Evolutionary conservation across 2,329 filamentous ascomycete genomes (phyloP), one percentile per base, ranked within the genome.

Genomic region (Cordyceps militaris): DNA sequence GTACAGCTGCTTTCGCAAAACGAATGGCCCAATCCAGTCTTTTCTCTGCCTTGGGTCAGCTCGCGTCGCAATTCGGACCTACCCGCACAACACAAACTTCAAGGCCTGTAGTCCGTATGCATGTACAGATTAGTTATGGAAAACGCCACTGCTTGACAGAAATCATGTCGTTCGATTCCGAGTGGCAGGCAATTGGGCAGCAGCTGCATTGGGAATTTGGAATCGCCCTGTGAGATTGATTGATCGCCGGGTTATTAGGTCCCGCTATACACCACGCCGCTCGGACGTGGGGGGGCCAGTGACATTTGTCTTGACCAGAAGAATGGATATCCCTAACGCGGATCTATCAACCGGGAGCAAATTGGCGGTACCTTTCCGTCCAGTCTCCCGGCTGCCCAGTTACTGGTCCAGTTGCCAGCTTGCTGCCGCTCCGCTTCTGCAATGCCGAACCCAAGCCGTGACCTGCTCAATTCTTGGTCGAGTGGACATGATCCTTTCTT

Each of bases 151-250:
- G 6, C n/a, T 21, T 5, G 38, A 36, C n/a, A n/a, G n/a, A n/a
- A n/a, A n/a, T n/a, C n/a, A n/a, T n/a, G n/a, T n/a, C n/a, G n/a
- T n/a, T n/a, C n/a, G n/a, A n/a, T n/a, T 28, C 16, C 11, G 14
- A 30, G 13, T 23, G 36, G 16, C 36, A 53, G n/a, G 50, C 36
- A 28, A 53, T 24, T 53, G 10, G 38, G 28, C 43, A 46, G 26
- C 30, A 44, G n/a, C n/a, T 53, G 38, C 38, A 47, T 36, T 26
- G 10, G 26, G 11, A 24, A 56, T 56, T 56, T 56, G 52, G 52
- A 56, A 47, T 56, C 43, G 52, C 40, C n/a, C n/a, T 46, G 28
- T 47, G 30, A 56, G 43, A 47, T 56, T 47, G 43, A 47, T 56
- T 47, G 52, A 47, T 54, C 49, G 49, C 51, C 51, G 14, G 40